phyloP scores from a whole-genome alignment of 2,329 filamentous ascomycete genomes.

The Trichophyton simii region DNA sequence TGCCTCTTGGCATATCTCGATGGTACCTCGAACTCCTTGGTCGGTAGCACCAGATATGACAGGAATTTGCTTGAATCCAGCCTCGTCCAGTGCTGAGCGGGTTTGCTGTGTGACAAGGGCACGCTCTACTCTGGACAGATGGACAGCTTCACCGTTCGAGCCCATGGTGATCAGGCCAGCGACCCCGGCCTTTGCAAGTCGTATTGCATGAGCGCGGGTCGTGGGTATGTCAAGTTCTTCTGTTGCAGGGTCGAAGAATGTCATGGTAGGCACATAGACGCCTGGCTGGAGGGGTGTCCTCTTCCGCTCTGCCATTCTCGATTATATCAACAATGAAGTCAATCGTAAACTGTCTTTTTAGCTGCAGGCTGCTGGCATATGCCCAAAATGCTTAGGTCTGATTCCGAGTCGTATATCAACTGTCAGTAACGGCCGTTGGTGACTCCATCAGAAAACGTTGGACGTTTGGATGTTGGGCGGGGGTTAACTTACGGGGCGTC shows the following conservation, averaged over 20 bases:
- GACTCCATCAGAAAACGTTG: background rate
- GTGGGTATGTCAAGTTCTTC: slow-evolving; percentile 71
- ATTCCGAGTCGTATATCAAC: too few relatives aligned
- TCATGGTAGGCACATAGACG: slow-evolving; percentile 42
- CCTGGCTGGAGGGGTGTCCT: slow-evolving; percentile 5
- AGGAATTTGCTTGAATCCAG: slow-evolving; percentile 60
- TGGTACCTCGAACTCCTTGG: slow-evolving; percentile 64
- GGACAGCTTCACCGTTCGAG: slow-evolving; percentile 79
- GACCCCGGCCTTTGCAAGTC: slow-evolving; percentile 63
- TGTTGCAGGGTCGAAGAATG: slow-evolving; percentile 71
- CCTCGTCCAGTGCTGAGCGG: slow-evolving; percentile 66
- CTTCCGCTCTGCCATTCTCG: background rate
- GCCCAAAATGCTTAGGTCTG: background rate
- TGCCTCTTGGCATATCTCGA: slow-evolving; percentile 58
- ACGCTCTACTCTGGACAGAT: slow-evolving; percentile 68
- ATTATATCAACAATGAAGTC: background rate
- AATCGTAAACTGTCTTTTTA: background rate
- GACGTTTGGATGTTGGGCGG: background rate
- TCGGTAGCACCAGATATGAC: slow-evolving; percentile 74
- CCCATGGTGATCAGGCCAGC: slow-evolving; percentile 77
- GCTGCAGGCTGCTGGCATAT: background rate
- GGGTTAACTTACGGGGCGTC: background rate
- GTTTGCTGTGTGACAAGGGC: slow-evolving; percentile 61
- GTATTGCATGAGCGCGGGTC: slow-evolving; percentile 68
- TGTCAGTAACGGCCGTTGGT: too few relatives aligned